Evolutionary conservation across 495 filamentous ascomycete genomes (phyloP).

Genomic region (Cercophora samala): DNA sequence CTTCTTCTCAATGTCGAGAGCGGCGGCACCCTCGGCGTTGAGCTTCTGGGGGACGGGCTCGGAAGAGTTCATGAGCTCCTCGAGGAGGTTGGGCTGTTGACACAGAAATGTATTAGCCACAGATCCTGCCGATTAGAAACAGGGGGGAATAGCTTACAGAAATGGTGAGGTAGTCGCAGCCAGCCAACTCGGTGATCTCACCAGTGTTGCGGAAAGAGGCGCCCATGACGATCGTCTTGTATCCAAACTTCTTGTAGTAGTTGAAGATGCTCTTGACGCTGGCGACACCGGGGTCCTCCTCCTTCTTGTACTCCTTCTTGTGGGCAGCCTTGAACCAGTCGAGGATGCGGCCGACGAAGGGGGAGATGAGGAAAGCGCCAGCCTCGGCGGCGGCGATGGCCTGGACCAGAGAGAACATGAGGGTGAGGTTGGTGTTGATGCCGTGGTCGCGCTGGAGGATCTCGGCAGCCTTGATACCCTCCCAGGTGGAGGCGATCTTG

Average conservation of each 20-base stretch:
- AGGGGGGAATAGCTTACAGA: slow-evolving; percentile 56
- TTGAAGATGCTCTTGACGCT: slow-evolving; percentile 96
- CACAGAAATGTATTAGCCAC: not conserved
- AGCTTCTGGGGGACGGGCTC: slow-evolving; percentile 90
- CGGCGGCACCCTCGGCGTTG: slow-evolving; percentile 58
- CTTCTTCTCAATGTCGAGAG: slow-evolving; percentile 79
- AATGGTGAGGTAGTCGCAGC: slow-evolving; percentile 98
- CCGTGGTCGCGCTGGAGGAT: slow-evolving; percentile 88
- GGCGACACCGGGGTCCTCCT: slow-evolving; percentile 96
- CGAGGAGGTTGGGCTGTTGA: slow-evolving; percentile 81
- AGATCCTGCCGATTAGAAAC: slow-evolving; percentile 25
- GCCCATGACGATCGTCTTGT: slow-evolving; percentile 99
- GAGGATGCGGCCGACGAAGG: slow-evolving; percentile 98
- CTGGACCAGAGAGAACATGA: slow-evolving; percentile 96
- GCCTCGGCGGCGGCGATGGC: slow-evolving; percentile 96
- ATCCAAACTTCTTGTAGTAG: slow-evolving; percentile 99
- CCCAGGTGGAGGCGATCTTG: slow-evolving; percentile 85
- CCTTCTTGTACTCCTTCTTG: slow-evolving; percentile 83
- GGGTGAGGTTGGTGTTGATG: slow-evolving; percentile 97
- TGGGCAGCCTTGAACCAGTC: slow-evolving; percentile 98
- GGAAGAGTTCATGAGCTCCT: slow-evolving; percentile 82
- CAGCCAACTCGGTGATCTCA: slow-evolving; percentile 96
- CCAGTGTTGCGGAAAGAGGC: slow-evolving; percentile 93
- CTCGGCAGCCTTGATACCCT: slow-evolving; percentile 96
- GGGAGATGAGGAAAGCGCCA: slow-evolving; percentile 96